Percentiles rank a stretch among this genome's conserved stretches.
These are phyloP conservation scores for Inga oerstediana DNA, from an alignment of 306 rosid genomes.

Conservation along the genomic window DNA sequence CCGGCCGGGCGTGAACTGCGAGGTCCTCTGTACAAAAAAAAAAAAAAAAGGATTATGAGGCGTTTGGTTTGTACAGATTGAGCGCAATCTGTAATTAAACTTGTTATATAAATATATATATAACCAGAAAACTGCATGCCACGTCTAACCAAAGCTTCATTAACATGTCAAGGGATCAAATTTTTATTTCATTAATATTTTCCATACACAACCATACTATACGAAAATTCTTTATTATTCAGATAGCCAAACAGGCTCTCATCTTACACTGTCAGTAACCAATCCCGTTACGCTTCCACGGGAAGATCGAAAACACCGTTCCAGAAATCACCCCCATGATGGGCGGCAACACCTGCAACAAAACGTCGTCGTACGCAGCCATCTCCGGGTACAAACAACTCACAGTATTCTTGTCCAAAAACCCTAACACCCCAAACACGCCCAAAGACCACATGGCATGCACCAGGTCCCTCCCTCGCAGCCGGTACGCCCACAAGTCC, in stretches of 20 bases:
- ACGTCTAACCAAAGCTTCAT: not conserved
- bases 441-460: slow-evolving; percentile 54
- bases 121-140: not conserved
- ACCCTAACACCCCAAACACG: slow-evolving; percentile 62
- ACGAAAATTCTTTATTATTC: not conserved
- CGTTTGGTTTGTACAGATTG: not conserved
- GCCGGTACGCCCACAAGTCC: slow-evolving; percentile 52
- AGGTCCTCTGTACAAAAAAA: not conserved
- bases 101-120: too few species aligned
- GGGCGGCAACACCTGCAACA: slow-evolving; percentile 67
- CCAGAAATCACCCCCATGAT: slow-evolving; percentile 63
- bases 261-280: slow-evolving; percentile 53
- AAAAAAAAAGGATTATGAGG: too few species aligned
- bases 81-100: not conserved
- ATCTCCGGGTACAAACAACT: slow-evolving; percentile 61
- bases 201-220: not conserved
- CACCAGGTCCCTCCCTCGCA: slow-evolving; percentile 65
- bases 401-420: slow-evolving; percentile 52
- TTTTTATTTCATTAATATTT: not conserved
- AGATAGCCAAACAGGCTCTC: not conserved
- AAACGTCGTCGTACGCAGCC: slow-evolving; percentile 38
- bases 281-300: slow-evolving; percentile 74
- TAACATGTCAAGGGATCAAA: not conserved
- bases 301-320: slow-evolving; percentile 54
- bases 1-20: not conserved